Percentiles rank a stretch among this genome's conserved stretches.
Evolutionary conservation across 305 asterid species (phyloP).

Genomic region (Coffea humblotiana): DNA sequence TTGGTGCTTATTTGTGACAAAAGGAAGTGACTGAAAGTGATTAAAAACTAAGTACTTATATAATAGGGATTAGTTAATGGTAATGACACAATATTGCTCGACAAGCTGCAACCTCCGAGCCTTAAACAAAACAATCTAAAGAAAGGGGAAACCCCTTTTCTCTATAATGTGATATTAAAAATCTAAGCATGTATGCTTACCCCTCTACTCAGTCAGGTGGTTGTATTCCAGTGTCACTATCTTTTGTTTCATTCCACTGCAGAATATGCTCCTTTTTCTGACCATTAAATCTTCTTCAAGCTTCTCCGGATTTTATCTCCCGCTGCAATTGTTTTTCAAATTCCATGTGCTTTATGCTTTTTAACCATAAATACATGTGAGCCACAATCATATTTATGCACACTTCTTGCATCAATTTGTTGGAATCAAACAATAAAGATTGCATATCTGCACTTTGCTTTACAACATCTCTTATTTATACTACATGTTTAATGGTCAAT

Average conservation of each 20-base stretch:
- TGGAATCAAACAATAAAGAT: neutral
- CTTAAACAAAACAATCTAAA: constrained; percentile 21
- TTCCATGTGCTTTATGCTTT: neutral
- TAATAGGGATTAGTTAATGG: constrained; percentile 31
- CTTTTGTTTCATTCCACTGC: constrained; percentile 37
- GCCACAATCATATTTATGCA: neutral
- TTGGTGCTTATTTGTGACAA: constrained; percentile 21
- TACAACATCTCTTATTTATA: neutral
- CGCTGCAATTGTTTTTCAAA: neutral
- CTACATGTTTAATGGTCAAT: neutral
- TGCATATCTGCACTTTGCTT: neutral
- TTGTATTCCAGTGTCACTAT: constrained; percentile 39
- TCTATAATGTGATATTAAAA: constrained; percentile 12
- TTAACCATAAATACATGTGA: neutral
- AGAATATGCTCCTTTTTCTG: constrained; percentile 21
- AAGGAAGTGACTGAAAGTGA: constrained; percentile 23
- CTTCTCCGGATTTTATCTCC: neutral
- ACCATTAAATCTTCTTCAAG: neutral
- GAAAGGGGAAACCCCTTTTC: constrained; percentile 21
- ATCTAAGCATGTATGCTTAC: constrained; percentile 14
- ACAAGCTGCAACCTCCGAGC: constrained; percentile 53
- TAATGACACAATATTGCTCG: constrained; percentile 42
- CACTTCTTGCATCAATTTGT: neutral
- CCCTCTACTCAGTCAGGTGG: constrained; percentile 27
- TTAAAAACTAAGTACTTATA: constrained; percentile 14